A percentile compares a stretch with the other conserved stretches of the same genome.
These are phyloP conservation scores for Elsinoe necatrix DNA, from an alignment of 2,329 filamentous ascomycete genomes.

Conservation along the genomic window DNA sequence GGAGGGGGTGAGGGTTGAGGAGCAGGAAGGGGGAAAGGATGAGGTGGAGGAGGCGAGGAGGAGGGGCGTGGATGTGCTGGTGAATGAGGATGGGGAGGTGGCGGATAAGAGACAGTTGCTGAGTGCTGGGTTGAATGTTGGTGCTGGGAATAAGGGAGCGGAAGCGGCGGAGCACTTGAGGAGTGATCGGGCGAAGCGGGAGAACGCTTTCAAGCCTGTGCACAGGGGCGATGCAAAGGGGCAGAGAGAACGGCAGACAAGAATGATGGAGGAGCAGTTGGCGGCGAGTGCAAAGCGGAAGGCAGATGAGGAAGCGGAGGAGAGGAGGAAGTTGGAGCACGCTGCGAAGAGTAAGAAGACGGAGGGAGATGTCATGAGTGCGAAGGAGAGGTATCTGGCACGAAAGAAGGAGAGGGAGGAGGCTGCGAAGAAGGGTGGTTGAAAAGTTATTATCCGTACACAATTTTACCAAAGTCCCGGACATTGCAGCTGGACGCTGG, in stretches of 20 bases:
- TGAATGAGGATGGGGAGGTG: slow-evolving; percentile 77
- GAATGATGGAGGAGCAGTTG: slow-evolving; percentile 71
- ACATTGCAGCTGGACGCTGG: no score
- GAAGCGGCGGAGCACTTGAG: slow-evolving; percentile 33
- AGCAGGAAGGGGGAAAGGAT: slow-evolving; percentile 37
- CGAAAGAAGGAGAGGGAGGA: slow-evolving; percentile 23
- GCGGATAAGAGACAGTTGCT: slow-evolving; percentile 78
- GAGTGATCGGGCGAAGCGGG: neutral
- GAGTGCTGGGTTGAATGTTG: slow-evolving; percentile 64
- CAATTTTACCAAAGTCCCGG: no score
- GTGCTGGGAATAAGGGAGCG: neutral
- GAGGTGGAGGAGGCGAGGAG: slow-evolving; percentile 59
- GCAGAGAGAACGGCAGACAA: slow-evolving; percentile 65
- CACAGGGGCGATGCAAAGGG: slow-evolving; percentile 43
- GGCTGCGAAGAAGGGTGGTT: slow-evolving; percentile 11
- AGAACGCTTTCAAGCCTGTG: slow-evolving; percentile 25
- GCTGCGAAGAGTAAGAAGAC: slow-evolving; percentile 71
- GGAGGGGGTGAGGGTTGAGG: slow-evolving; percentile 27
- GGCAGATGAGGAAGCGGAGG: slow-evolving; percentile 59
- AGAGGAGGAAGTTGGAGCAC: slow-evolving; percentile 54
- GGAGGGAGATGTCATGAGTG: slow-evolving; percentile 63
- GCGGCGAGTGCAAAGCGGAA: slow-evolving; percentile 64
- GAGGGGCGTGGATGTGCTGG: slow-evolving; percentile 53
- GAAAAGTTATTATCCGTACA: neutral
- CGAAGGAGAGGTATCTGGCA: slow-evolving; percentile 70